phyloP scores from a whole-genome alignment of 2,329 filamentous ascomycete genomes.

The Calonectria montana region DNA sequence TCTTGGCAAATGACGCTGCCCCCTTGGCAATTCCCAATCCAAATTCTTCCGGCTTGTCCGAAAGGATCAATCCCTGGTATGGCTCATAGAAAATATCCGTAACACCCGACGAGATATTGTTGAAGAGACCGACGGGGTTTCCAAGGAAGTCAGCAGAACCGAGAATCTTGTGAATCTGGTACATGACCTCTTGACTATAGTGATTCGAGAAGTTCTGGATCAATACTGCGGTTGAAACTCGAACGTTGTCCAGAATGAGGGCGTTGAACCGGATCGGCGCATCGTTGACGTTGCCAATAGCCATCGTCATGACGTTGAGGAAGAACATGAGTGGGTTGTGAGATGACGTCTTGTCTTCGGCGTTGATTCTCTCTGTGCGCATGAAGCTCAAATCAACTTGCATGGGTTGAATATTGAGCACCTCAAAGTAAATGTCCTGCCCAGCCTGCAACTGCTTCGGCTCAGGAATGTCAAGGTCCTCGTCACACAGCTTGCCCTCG shows the following conservation, averaged over 20 bases:
- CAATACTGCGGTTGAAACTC: conserved; percentile 86
- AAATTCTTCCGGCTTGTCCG: conserved; percentile 93
- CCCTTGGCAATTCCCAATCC: conserved; percentile 96
- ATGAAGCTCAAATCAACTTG: conserved; percentile 98
- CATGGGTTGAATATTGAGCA: conserved; percentile 97
- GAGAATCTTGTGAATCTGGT: conserved; percentile 96
- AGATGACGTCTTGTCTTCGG: conserved; percentile 91
- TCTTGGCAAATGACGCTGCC: conserved; percentile 97
- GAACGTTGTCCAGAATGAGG: conserved; percentile 92
- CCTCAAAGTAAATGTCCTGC: conserved; percentile 97
- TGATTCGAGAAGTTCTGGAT: conserved; percentile 90
- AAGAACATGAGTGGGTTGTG: conserved; percentile 98
- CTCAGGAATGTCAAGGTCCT: conserved; percentile 90
- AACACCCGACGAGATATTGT: conserved; percentile 96
- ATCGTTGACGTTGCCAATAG: conserved; percentile 98
- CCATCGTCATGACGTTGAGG: conserved; percentile 98
- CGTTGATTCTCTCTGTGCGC: conserved; percentile 94
- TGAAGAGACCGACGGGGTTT: conserved; percentile 97
- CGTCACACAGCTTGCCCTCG: conserved; percentile 88
- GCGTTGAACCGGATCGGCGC: conserved; percentile 94
- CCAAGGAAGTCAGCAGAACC: conserved; percentile 97
- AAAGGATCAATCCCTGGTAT: conserved; percentile 97
- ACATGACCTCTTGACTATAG: conserved; percentile 95
- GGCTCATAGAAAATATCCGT: conserved; percentile 99
- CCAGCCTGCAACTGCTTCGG: conserved; percentile 85